Conservation (phyloP, 129 eudicot species). For the Silybum marianum region DNA sequence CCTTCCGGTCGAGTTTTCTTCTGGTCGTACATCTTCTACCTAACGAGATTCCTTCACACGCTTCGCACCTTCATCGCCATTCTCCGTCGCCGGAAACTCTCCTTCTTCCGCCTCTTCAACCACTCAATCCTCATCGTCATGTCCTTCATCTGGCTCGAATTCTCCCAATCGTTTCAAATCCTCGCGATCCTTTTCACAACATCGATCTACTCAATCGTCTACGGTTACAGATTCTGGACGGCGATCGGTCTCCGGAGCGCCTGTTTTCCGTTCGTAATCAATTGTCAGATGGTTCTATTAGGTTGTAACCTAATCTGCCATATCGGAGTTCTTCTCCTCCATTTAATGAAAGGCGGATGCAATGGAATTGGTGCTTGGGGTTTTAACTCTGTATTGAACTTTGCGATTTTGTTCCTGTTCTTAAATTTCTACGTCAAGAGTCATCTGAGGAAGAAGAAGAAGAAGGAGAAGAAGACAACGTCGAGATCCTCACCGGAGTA, state of each 20-base stretch:
- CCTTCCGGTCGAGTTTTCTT: constrained; percentile 88
- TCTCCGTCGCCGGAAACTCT: constrained; percentile 43
- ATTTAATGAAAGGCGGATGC: constrained; percentile 72
- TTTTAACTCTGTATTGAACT: constrained; percentile 69
- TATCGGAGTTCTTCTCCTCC: constrained; percentile 61
- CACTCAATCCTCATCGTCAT: constrained; percentile 52
- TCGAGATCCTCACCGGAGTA: neutral
- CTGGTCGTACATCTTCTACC: constrained; percentile 80
- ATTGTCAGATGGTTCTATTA: constrained; percentile 58
- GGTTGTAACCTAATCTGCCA: constrained; percentile 65
- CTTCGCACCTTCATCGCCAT: constrained; percentile 52
- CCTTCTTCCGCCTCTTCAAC: constrained; percentile 54
- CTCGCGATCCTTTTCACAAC: constrained; percentile 63
- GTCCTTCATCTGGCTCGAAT: constrained; percentile 84
- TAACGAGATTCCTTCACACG: constrained; percentile 71
- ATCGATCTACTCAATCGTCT: constrained; percentile 48
- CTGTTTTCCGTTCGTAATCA: constrained; percentile 71
- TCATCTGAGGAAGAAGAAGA: constrained; percentile 22
- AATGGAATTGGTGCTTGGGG: constrained; percentile 91
- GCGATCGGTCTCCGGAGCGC: constrained; percentile 68
- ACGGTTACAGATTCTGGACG: constrained; percentile 47
- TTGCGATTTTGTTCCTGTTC: constrained; percentile 49
- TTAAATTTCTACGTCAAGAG: constrained; percentile 63
- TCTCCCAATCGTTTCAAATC: constrained; percentile 75
- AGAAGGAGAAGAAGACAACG: constrained; percentile 6